Base-by-base conservation (phyloP, 257 asterid genomes). In the Salvia miltiorrhiza region DNA sequence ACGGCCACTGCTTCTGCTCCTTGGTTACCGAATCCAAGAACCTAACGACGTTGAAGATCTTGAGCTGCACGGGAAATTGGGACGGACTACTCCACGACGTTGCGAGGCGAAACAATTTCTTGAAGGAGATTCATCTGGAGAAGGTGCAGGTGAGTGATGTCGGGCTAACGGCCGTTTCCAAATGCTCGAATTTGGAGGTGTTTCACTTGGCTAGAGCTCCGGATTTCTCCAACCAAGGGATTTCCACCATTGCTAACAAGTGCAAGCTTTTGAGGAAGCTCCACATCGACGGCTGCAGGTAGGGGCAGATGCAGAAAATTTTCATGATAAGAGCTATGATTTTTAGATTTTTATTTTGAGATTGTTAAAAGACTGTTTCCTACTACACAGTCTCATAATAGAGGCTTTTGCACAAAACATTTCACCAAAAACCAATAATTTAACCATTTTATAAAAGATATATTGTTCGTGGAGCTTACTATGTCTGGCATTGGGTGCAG, bases 231-330 rank as follows among this genome's bases (percentile, higher is more conserved):
- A 79, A 87, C 59, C 78, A 63, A 4, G 97, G 97, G 9, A 72
- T 91, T 60, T 74, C 79, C 10, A 88, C 89, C 4, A 81, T 88
- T 44, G 93, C 93, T 16, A 87, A 80, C 70, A 73, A 67, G 9
- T 91, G 97, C 58, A 91, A 79, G 83, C 81, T 84, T 57, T 33
- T 91, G 79, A 85, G 92, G 77, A 91, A 88, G 86, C 82, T 91
- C 43, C 95, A 91, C 47, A 88, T 91, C 20, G 95, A 91, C 41
- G 97, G 96, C 17, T 91, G 95, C 90, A n/a, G n/a, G n/a, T n/a
- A n/a, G n/a, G n/a, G n/a, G n/a, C n/a, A n/a, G n/a, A n/a, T n/a
- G n/a, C n/a, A n/a, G n/a, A n/a, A n/a, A n/a, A n/a, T n/a, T n/a
- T n/a, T n/a, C n/a, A n/a, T n/a, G n/a, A n/a, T n/a, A n/a, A n/a